phyloP scores from a whole-genome alignment of 2,329 filamentous ascomycete species.

The Penicillium sp. region DNA sequence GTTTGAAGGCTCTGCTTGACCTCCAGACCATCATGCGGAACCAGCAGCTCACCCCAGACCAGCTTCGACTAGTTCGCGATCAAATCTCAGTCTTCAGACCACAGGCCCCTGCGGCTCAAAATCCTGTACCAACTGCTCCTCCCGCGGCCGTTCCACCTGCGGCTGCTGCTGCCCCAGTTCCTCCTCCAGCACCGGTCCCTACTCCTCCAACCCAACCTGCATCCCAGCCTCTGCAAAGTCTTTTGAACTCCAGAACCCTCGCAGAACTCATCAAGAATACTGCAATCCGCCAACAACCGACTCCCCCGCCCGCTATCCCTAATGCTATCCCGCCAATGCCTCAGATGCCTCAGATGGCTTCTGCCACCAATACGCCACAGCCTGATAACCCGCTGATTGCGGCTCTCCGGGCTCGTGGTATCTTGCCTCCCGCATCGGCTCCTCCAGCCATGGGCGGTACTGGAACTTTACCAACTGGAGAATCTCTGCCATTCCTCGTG shows the following conservation, averaged over 20 bases:
- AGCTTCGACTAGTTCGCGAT: constrained; percentile 80
- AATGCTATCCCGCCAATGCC: constrained; percentile 54
- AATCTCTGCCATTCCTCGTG: constrained; percentile 44
- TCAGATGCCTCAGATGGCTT: constrained; percentile 54
- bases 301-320: constrained; percentile 51
- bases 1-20: constrained; percentile 81
- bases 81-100: constrained; percentile 75
- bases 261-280: constrained; percentile 49
- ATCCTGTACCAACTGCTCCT: constrained; percentile 20
- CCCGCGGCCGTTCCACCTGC: constrained; percentile 22
- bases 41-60: constrained; percentile 75
- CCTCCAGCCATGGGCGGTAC: constrained; percentile 37
- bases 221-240: constrained; percentile 38
- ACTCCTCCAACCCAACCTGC: constrained; percentile 42
- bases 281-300: constrained; percentile 41
- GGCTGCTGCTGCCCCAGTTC: constrained; percentile 7
- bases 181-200: constrained; percentile 41
- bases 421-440: constrained; percentile 56
- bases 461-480: constrained; percentile 38
- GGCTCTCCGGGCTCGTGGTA: constrained; percentile 67
- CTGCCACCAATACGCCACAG: constrained; percentile 54
- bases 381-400: constrained; percentile 65
- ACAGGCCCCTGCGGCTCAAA: constrained; percentile 19
- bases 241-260: constrained; percentile 47
- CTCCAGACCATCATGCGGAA: constrained; percentile 78